Evolutionary conservation across 2,329 filamentous ascomycete species (phyloP), one percentile per base, ranked within the genome.

Genomic region (Penicillium fuscoglaucum): DNA sequence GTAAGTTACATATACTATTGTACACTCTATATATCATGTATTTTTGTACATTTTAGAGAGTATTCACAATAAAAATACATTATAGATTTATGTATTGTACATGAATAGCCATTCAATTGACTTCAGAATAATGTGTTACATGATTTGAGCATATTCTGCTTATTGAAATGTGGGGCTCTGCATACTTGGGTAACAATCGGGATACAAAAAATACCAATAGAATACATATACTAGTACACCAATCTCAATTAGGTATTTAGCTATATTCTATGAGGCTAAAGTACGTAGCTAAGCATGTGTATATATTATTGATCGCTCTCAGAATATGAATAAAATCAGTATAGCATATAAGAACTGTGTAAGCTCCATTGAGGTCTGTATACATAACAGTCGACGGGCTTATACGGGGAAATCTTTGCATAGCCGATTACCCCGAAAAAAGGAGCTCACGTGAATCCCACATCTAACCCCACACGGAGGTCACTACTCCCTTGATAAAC

Each of bases 381-480:
- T 45, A 13, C 24, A 29, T 29, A 12, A 26, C 21, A 48, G 5
- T 48, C n/a, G 29, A 35, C 9, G 21, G 17, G 26, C 19, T 50
- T 13, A 17, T 12, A n/a, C 7, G 33, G 26, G 35, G 24, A n/a
- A 24, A 24, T 24, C 4, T 44, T 52, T 24, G 3, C 39, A 21
- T 52, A 44, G 28, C 50, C 50, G 50, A 44, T 45, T 33, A 24
- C 50, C 50, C 50, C 39, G 39, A 52, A 45, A 51, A 51, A 19
- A 39, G 47, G 48, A 28, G 51, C 51, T 55, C 52, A 55, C 52
- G 52, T 55, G 52, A 55, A 55, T 55, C 17, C 26, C 52, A 19
- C 33, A 41, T 55, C n/a, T 19, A 41, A 41, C 52, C 52, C 52
- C 52, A 55, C 52, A 26, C 35, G 52, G 31, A 56, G 40, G n/a